Percentiles rank a stretch among this genome's conserved stretches.
Conservation (phyloP, 2,329 filamentous ascomycete genomes). For the Alternaria triticina region DNA sequence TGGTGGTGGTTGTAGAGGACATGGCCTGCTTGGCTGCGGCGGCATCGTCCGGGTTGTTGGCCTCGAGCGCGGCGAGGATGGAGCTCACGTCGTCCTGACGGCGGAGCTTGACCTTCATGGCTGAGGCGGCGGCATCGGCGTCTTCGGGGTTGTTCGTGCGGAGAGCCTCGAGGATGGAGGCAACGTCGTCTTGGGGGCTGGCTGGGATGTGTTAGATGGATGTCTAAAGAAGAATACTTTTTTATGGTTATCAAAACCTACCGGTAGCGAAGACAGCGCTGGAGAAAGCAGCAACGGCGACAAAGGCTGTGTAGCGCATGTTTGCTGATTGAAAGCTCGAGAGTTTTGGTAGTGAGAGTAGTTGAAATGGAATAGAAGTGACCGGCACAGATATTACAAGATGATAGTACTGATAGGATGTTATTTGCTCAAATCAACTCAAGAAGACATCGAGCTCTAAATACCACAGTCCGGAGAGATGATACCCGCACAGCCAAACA, state of each 20-base stretch:
- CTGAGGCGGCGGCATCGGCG: slow-evolving; percentile 30
- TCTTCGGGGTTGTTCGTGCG: slow-evolving; percentile 37
- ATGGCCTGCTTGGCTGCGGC: slow-evolving; percentile 23
- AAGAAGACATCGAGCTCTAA: background rate
- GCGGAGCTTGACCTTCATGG: slow-evolving; percentile 36
- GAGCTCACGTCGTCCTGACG: slow-evolving; percentile 27
- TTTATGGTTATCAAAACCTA: background rate
- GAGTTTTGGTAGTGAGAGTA: background rate
- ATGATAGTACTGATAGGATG: slow-evolving; percentile 14
- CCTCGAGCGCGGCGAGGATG: slow-evolving; percentile 30
- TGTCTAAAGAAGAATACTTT: background rate
- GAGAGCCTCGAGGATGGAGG: slow-evolving; percentile 36
- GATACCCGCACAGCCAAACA: background rate
- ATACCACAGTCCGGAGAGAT: background rate
- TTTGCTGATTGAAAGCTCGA: slow-evolving; percentile 19
- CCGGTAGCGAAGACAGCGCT: slow-evolving; percentile 34
- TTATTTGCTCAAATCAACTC: slow-evolving; percentile 8
- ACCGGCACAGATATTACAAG: slow-evolving; percentile 36
- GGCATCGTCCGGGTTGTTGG: slow-evolving; percentile 34
- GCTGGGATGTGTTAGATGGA: slow-evolving; percentile 9
- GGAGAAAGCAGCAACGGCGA: slow-evolving; percentile 35
- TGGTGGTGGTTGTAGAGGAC: background rate
- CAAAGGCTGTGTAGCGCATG: slow-evolving; percentile 38
- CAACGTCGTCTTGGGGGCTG: slow-evolving; percentile 30
- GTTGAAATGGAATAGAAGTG: slow-evolving; percentile 27